Conservation (phyloP, 257 asterid genomes). For the Misopates orontium region DNA sequence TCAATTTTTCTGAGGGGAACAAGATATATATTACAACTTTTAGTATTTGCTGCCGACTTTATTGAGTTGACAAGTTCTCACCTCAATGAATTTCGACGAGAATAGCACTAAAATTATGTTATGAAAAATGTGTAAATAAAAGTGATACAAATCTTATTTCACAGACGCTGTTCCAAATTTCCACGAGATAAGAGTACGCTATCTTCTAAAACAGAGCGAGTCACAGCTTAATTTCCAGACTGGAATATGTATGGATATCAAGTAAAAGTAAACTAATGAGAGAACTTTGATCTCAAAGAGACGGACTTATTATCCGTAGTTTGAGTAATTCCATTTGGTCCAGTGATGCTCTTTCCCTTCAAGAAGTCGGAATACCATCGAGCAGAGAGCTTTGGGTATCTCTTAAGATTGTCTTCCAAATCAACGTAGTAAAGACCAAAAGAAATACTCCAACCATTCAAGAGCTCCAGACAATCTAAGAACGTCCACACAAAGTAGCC, state of each 20-base stretch:
- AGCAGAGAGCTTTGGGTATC: conserved; percentile 41
- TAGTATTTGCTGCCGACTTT: too few relatives aligned
- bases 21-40: too few relatives aligned
- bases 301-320: background rate
- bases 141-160: too few relatives aligned
- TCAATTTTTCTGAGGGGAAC: too few relatives aligned
- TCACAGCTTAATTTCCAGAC: background rate
- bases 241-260: too few relatives aligned
- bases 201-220: too few relatives aligned
- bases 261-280: background rate
- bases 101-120: too few relatives aligned
- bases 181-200: too few relatives aligned
- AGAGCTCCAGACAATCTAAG: conserved; percentile 56
- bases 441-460: conserved; percentile 35
- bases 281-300: background rate
- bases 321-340: background rate
- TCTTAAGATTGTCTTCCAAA: conserved; percentile 45
- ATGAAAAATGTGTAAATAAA: too few relatives aligned
- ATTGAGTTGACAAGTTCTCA: too few relatives aligned
- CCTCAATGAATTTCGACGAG: too few relatives aligned
- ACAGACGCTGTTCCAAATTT: too few relatives aligned
- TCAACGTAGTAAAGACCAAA: conserved; percentile 59
- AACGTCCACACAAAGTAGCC: conserved; percentile 62
- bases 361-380: conserved; percentile 30
- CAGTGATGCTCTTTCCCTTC: conserved; percentile 26